These are phyloP conservation scores for Daphne laureola DNA, from an alignment of 441 rosid genomes.

Conservation along the genomic window DNA sequence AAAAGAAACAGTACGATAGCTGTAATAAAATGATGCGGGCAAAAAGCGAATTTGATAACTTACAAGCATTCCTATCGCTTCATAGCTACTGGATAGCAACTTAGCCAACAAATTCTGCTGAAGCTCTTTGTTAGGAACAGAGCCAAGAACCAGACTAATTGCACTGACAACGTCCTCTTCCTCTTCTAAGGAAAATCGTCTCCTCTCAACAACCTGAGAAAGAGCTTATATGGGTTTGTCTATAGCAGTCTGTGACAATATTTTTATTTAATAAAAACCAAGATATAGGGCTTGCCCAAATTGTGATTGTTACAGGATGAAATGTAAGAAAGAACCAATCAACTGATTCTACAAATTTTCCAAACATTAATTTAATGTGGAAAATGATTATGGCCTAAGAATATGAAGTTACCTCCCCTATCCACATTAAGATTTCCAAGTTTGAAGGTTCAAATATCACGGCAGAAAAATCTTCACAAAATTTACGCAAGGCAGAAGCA, in stretches of 20 bases:
- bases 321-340: too few species aligned
- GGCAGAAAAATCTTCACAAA: constrained; percentile 80
- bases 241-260: too few species aligned
- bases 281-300: too few species aligned
- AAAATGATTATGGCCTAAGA: too few species aligned
- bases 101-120: constrained; percentile 69
- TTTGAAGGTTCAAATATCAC: constrained; percentile 70
- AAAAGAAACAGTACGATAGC: constrained; percentile 2
- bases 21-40: constrained; percentile 4
- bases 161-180: constrained; percentile 90
- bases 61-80: constrained; percentile 78
- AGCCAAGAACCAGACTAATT: constrained; percentile 61
- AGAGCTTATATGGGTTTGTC: neutral
- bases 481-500: constrained; percentile 77
- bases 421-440: constrained; percentile 87
- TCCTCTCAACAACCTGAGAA: constrained; percentile 73
- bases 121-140: constrained; percentile 63
- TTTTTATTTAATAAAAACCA: too few species aligned
- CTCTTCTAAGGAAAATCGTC: constrained; percentile 70
- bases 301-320: too few species aligned
- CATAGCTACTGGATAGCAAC: constrained; percentile 84
- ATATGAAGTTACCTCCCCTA: constrained; percentile 65
- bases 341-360: too few species aligned
- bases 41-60: constrained; percentile 22
- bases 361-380: too few species aligned